Evolutionary conservation across 208 protist species (phyloP).

Genomic region (Leptomonas seymouri): DNA sequence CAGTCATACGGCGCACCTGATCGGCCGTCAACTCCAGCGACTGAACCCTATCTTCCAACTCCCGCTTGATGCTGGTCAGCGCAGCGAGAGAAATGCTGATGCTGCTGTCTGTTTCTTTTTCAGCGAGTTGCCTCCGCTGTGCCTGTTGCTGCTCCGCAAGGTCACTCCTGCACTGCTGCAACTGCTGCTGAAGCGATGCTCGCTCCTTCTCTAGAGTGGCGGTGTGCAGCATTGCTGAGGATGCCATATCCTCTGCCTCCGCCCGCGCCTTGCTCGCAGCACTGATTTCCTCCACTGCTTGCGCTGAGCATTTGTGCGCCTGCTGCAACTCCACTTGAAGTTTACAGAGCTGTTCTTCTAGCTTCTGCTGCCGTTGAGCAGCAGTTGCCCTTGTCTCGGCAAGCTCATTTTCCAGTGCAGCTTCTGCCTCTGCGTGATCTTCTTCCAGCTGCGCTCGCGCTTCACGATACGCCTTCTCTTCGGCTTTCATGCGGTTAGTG

Average conservation of each 20-base stretch:
- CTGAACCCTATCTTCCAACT: slow-evolving; percentile 29
- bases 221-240: slow-evolving; percentile 1
- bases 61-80: slow-evolving; percentile 14
- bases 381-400: neutral
- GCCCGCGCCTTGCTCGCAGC: neutral
- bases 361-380: neutral
- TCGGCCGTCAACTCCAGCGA: slow-evolving; percentile 27
- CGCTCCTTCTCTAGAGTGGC: neutral
- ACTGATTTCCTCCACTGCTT: neutral
- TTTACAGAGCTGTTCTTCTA: slow-evolving; percentile 1
- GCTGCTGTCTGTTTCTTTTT: slow-evolving; percentile 12
- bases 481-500: slow-evolving; percentile 7
- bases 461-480: neutral
- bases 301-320: neutral
- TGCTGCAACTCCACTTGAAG: slow-evolving; percentile 5
- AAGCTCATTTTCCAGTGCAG: slow-evolving; percentile 4
- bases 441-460: neutral
- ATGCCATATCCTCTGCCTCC: slow-evolving; percentile 13
- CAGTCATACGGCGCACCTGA: slow-evolving; percentile 25
- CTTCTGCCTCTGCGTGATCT: slow-evolving; percentile 15
- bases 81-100: slow-evolving; percentile 15
- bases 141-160: slow-evolving; percentile 18
- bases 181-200: slow-evolving; percentile 4
- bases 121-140: neutral
- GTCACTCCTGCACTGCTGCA: slow-evolving; percentile 5